Evolutionary conservation across 129 eudicot genomes (phyloP), one percentile per base, ranked within the genome.

Genomic region (Centrapalus pauciflorus): DNA sequence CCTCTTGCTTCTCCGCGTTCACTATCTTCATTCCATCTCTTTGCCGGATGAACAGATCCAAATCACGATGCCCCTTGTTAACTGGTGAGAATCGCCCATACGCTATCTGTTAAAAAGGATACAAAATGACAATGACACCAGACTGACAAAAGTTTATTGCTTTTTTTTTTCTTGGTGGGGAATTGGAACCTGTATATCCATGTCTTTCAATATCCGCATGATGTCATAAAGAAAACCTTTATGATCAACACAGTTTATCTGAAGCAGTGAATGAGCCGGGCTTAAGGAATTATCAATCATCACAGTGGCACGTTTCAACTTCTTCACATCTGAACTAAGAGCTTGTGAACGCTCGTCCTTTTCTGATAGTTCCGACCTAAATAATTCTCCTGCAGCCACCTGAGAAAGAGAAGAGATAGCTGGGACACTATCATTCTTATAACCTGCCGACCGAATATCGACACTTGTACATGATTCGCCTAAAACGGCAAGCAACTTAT

Each of bases 171-270:
- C 6, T 2, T 4, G 64, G 14, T 14, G 23, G 26, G 59, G 5
- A 21, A 61, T 12, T 7, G 20, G 32, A 23, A 83, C 89, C 86
- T 87, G 86, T 52, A 83, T 52, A 58, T 75, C 83, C 55, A 70
- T 76, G 70, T 84, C 95, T 78, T 90, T 90, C 70, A 90, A 70
- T 37, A 93, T 85, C 11, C 95, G 70, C 87, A 90, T 69, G 35
- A 87, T 87, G 75, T 90, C 97, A 73, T 90, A 90, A 12, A 90
- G 89, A 72, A 90, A 81, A 43, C 97, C 97, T 82, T 90, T 90
- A 76, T 90, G 97, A 73, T 90, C 92, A 48, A 90, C 73, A 32
- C 95, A 90, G 28, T 38, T 83, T 37, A 90, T 90, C 70, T 90
- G 97, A 54, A 90, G 89, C 37, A 90, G 74, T 6, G 97, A 84